Conservation (phyloP, 192 early-diverging fungal genomes). For the Coemansia sp. region DNA sequence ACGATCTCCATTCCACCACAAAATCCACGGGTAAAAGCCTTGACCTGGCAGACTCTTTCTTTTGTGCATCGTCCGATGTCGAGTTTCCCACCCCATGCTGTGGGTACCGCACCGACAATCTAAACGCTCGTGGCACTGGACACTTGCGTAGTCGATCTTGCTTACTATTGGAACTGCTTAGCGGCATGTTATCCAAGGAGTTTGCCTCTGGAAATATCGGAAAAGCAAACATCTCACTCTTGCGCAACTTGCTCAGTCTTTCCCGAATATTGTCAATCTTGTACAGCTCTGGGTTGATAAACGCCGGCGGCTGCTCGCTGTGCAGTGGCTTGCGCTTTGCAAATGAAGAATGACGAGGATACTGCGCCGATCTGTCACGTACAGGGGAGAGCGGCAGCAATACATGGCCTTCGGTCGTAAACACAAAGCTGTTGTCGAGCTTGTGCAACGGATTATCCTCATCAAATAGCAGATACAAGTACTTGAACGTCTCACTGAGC, state of each 20-base stretch:
- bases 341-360: conserved; percentile 35
- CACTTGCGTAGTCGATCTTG: conserved; percentile 18
- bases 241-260: conserved; percentile 18
- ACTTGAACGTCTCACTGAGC: conserved; percentile 93
- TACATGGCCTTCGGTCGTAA: conserved; percentile 73
- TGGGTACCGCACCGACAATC: background rate
- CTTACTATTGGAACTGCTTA: background rate
- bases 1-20: conserved; percentile 6
- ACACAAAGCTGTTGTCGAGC: conserved; percentile 77
- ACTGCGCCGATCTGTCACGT: conserved; percentile 29
- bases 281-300: conserved; percentile 18
- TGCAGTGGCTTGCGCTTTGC: conserved; percentile 29
- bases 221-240: conserved; percentile 27
- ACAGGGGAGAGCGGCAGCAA: conserved; percentile 39
- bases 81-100: background rate
- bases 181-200: background rate
- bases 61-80: background rate
- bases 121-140: conserved; percentile 13
- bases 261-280: conserved; percentile 26
- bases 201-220: conserved; percentile 3
- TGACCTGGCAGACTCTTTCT: background rate
- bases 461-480: conserved; percentile 93
- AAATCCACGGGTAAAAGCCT: background rate
- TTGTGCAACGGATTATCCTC: conserved; percentile 71
- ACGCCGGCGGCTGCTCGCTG: conserved; percentile 17